These are phyloP conservation scores for Fusarium sp. DNA, from an alignment of 2,329 filamentous ascomycete genomes.

Conservation along the genomic window DNA sequence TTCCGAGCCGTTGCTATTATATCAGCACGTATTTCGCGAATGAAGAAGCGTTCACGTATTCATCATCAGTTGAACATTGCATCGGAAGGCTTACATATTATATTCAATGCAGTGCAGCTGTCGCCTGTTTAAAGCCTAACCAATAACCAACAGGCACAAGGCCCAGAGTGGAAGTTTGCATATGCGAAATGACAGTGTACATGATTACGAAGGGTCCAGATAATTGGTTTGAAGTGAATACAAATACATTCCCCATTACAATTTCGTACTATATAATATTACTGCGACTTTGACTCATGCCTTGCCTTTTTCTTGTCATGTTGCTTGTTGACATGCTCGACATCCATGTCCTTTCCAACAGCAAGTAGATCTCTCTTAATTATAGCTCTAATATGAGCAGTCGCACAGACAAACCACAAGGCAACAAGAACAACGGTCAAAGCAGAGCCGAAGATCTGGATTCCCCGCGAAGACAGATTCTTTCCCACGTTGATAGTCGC, in stretches of 20 bases:
- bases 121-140: too few relatives aligned
- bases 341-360: slow-evolving; percentile 22
- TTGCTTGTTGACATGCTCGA: slow-evolving; percentile 10
- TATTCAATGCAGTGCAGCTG: too few relatives aligned
- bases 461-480: neutral
- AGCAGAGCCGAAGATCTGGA: neutral
- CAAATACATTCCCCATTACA: neutral
- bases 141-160: too few relatives aligned
- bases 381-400: neutral
- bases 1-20: too few relatives aligned
- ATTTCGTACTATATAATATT: neutral
- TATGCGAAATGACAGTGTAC: too few relatives aligned
- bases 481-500: slow-evolving; percentile 25
- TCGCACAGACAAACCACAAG: slow-evolving; percentile 14
- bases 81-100: too few relatives aligned
- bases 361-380: slow-evolving; percentile 8
- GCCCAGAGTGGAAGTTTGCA: too few relatives aligned
- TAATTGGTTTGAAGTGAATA: neutral
- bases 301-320: slow-evolving; percentile 11
- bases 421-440: slow-evolving; percentile 8
- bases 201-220: neutral
- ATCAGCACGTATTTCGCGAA: too few relatives aligned
- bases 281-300: neutral
- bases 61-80: neutral
- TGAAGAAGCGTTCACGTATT: neutral